Conservation (phyloP, 805 yeast species). For the Candida cerambycidarum region DNA sequence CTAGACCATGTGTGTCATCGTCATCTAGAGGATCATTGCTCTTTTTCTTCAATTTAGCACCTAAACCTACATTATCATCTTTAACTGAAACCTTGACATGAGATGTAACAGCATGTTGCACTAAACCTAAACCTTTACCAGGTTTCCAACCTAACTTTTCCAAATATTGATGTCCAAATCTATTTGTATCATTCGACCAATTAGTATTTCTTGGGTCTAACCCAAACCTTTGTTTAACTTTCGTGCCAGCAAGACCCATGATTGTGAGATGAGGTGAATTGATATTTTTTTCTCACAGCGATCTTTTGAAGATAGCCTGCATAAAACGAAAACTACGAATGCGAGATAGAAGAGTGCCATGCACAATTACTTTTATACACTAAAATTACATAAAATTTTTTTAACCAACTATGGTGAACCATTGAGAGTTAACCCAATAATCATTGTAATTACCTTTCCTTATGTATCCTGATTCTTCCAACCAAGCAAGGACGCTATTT, state of each 20-base stretch:
- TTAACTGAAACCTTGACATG: slow-evolving; percentile 83
- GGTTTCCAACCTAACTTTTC: slow-evolving; percentile 89
- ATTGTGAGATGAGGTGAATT: slow-evolving; percentile 15
- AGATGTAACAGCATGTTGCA: slow-evolving; percentile 62
- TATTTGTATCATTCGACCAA: slow-evolving; percentile 82
- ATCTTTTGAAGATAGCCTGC: no score
- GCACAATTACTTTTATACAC: neutral
- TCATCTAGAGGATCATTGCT: slow-evolving; percentile 69
- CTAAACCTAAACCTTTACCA: slow-evolving; percentile 83
- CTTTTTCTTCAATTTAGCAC: slow-evolving; percentile 69
- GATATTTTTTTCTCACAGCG: slow-evolving; percentile 1
- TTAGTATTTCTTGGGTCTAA: slow-evolving; percentile 89
- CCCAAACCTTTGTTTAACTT: slow-evolving; percentile 82
- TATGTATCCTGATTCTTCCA: slow-evolving; percentile 33
- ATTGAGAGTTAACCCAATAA: slow-evolving; percentile 42
- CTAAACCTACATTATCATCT: slow-evolving; percentile 83
- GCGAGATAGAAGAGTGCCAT: no score
- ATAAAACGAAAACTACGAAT: no score
- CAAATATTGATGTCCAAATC: slow-evolving; percentile 88
- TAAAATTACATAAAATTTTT: neutral
- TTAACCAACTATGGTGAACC: slow-evolving; percentile 35
- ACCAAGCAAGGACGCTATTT: slow-evolving; percentile 33
- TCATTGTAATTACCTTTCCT: slow-evolving; percentile 41
- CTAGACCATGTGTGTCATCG: slow-evolving; percentile 87
- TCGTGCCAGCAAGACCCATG: slow-evolving; percentile 86